These are phyloP conservation scores for Leccinum disarticulatum DNA, from an alignment of 768 basidiomycete genomes.

Conservation along the genomic window DNA sequence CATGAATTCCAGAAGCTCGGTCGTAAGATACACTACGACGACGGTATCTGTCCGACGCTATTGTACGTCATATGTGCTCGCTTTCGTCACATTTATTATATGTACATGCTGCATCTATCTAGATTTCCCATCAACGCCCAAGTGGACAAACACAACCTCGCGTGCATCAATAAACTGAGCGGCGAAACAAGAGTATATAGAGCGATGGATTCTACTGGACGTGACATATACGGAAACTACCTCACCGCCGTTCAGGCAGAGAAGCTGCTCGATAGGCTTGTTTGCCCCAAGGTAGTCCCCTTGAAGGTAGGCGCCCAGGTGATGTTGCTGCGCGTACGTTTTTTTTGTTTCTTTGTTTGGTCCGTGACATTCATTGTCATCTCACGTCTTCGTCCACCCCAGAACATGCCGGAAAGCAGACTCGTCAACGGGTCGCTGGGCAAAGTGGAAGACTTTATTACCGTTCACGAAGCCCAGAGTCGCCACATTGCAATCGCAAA, in stretches of 20 bases:
- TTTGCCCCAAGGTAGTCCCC: conserved; percentile 46
- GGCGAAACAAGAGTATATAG: conserved; percentile 36
- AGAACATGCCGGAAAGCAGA: conserved; percentile 34
- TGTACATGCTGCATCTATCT: background rate
- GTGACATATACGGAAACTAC: conserved; percentile 35
- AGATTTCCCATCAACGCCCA: conserved; percentile 31
- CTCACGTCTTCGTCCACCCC: background rate
- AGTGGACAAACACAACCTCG: conserved; percentile 26
- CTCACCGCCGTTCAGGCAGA: conserved; percentile 32
- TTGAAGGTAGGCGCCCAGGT: conserved; percentile 77
- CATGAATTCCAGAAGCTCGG: conserved; percentile 56
- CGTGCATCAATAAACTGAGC: conserved; percentile 18
- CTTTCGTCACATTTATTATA: background rate
- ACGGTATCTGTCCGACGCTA: conserved; percentile 86
- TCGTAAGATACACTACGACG: conserved; percentile 66
- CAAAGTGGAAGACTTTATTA: conserved; percentile 47
- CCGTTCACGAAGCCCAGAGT: conserved; percentile 29
- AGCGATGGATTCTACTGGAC: conserved; percentile 47
- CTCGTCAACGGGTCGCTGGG: conserved; percentile 92
- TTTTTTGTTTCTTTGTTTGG: background rate
- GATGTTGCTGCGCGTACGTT: conserved; percentile 53
- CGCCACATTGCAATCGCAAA: conserved; percentile 31
- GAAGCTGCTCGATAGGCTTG: conserved; percentile 45
- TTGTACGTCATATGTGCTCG: conserved; percentile 50
- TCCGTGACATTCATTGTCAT: background rate